These are phyloP conservation scores for Oenanthe sinensis DNA, from an alignment of 129 eudicot genomes.

Conservation along the genomic window DNA sequence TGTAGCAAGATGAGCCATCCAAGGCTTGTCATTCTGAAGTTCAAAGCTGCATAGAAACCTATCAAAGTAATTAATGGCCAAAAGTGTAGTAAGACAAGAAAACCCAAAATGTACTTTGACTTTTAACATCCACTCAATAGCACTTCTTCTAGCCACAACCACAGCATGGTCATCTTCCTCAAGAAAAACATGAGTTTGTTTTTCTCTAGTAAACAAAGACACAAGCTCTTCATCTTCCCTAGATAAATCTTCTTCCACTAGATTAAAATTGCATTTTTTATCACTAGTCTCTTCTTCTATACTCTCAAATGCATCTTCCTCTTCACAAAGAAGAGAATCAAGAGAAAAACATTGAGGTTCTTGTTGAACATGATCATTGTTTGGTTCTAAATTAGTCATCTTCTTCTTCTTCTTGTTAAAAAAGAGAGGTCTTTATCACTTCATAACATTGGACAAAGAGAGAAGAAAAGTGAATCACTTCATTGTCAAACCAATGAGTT, in stretches of 20 bases:
- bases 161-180: neutral
- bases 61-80: constrained; percentile 41
- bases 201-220: constrained; percentile 37
- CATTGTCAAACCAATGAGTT: constrained; percentile 11
- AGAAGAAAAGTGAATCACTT: constrained; percentile 10
- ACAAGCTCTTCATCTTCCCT: constrained; percentile 53
- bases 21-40: constrained; percentile 34
- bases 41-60: constrained; percentile 28
- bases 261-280: neutral
- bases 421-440: neutral
- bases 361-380: neutral
- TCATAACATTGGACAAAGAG: constrained; percentile 1
- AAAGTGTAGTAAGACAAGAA: constrained; percentile 33
- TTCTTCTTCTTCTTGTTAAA: neutral
- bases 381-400: constrained; percentile 20
- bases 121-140: constrained; percentile 48
- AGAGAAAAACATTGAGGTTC: constrained; percentile 10
- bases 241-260: constrained; percentile 28
- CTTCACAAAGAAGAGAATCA: constrained; percentile 42
- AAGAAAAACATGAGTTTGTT: constrained; percentile 8
- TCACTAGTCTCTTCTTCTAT: constrained; percentile 1
- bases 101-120: constrained; percentile 33
- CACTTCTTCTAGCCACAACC: constrained; percentile 23
- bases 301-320: constrained; percentile 14
- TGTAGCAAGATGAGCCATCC: constrained; percentile 49